A percentile compares a stretch with the other conserved stretches of the same genome.
Conservation (phyloP, 2,329 filamentous ascomycete genomes). For the Diaporthe australafricana region DNA sequence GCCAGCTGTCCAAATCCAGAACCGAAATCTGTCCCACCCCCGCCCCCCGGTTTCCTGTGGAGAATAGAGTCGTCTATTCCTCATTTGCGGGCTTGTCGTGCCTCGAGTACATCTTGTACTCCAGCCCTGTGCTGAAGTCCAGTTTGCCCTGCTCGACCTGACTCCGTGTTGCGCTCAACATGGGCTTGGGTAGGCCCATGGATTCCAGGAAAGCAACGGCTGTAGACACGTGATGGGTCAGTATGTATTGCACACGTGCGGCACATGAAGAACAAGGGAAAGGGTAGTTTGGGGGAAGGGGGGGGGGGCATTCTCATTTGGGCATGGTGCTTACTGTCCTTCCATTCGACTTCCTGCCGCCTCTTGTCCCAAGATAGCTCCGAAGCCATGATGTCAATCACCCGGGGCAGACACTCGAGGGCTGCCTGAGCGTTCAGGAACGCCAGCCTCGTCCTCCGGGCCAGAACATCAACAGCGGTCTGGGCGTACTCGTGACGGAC, state of each 20-base stretch:
- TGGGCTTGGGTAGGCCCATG: conserved; percentile 73
- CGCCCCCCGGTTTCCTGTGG: background rate
- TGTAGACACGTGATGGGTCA: conserved; percentile 43
- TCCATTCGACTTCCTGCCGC: conserved; percentile 85
- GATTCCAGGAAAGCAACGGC: conserved; percentile 71
- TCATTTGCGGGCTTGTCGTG: conserved; percentile 65
- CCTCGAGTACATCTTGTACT: conserved; percentile 72
- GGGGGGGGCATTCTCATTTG: conserved; percentile 6
- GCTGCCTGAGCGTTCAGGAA: conserved; percentile 94
- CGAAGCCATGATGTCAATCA: conserved; percentile 90
- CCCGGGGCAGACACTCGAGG: conserved; percentile 82
- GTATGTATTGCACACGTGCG: no score
- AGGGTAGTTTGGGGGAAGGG: background rate
- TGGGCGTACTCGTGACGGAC: conserved; percentile 92
- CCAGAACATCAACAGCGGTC: conserved; percentile 88
- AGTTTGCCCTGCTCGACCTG: conserved; percentile 72
- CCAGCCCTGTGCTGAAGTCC: conserved; percentile 65
- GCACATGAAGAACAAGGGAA: background rate
- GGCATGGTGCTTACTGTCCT: conserved; percentile 66
- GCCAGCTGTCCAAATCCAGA: conserved; percentile 34
- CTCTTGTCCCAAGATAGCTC: conserved; percentile 83
- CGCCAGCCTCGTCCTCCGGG: conserved; percentile 83
- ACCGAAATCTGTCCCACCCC: background rate
- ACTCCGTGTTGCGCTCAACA: conserved; percentile 67
- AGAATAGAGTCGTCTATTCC: conserved; percentile 33